Conservation (phyloP, 202 grass and related monocot species). For the Musa balbisiana region DNA sequence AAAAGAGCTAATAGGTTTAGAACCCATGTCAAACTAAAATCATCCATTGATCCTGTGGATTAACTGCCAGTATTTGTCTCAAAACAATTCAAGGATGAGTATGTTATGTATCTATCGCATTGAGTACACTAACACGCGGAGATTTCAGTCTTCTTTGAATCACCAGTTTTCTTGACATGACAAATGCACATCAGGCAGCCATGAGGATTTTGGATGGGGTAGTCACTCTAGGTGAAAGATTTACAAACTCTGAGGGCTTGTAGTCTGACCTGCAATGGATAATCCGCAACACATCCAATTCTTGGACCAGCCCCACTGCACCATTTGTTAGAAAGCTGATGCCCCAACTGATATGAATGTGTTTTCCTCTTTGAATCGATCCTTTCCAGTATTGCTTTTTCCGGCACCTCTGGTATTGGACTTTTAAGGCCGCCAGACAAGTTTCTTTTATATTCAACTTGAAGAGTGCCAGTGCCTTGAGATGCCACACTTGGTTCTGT, state of each 20-base stretch:
- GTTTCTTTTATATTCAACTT: conserved; percentile 43
- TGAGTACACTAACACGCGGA: too few species aligned
- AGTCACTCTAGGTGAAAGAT: conserved; percentile 45
- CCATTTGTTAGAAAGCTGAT: conserved; percentile 70
- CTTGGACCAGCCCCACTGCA: conserved; percentile 69
- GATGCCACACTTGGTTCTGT: neutral
- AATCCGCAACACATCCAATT: conserved; percentile 76
- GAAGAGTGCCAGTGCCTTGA: conserved; percentile 10
- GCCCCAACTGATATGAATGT: conserved; percentile 71
- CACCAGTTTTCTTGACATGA: too few species aligned
- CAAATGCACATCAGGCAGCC: too few species aligned
- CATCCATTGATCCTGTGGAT: too few species aligned
- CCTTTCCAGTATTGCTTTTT: conserved; percentile 64
- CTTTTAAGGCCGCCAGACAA: conserved; percentile 61
- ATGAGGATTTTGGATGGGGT: neutral
- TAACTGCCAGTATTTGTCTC: too few species aligned
- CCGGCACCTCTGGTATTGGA: conserved; percentile 32
- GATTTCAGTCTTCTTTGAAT: too few species aligned
- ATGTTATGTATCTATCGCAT: too few species aligned
- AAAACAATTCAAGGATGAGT: too few species aligned
- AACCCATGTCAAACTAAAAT: too few species aligned
- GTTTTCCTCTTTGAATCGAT: conserved; percentile 58
- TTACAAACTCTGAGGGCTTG: conserved; percentile 68
- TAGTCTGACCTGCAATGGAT: conserved; percentile 48
- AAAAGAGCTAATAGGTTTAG: too few species aligned